Evolutionary conservation across 805 yeast genomes (phyloP).

Genomic region (Suhomyces faveliae): DNA sequence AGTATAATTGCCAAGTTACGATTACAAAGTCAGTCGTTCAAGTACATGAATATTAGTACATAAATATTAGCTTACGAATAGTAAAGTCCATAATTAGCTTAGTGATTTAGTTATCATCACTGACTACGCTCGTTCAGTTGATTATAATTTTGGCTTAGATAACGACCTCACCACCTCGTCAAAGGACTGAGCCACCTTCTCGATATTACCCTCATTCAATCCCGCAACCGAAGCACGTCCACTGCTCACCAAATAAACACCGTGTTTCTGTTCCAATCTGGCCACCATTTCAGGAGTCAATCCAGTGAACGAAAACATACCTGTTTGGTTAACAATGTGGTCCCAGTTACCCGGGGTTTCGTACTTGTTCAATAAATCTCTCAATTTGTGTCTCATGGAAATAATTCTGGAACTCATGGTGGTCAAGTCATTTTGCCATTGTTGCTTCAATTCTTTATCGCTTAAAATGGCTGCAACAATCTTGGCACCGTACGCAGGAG

Average conservation of each 20-base stretch:
- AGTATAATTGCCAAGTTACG: too few relatives aligned
- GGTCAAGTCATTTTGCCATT: slow-evolving; percentile 81
- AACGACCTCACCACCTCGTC: slow-evolving; percentile 64
- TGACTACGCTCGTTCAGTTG: too few relatives aligned
- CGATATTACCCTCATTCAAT: slow-evolving; percentile 74
- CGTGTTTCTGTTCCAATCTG: slow-evolving; percentile 73
- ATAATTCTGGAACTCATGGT: slow-evolving; percentile 86
- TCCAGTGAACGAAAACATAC: slow-evolving; percentile 97
- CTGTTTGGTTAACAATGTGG: slow-evolving; percentile 86
- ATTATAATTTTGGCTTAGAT: slow-evolving; percentile 15
- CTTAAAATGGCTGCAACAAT: slow-evolving; percentile 74
- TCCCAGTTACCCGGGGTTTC: slow-evolving; percentile 89
- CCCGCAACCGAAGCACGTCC: slow-evolving; percentile 97
- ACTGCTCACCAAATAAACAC: slow-evolving; percentile 72
- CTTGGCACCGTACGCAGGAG: slow-evolving; percentile 95
- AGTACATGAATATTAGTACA: too few relatives aligned
- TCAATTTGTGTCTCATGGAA: slow-evolving; percentile 71
- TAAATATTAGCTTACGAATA: too few relatives aligned
- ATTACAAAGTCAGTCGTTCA: too few relatives aligned
- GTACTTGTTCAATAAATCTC: slow-evolving; percentile 55
- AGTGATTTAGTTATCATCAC: too few relatives aligned
- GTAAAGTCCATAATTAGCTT: too few relatives aligned
- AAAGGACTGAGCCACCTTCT: slow-evolving; percentile 74
- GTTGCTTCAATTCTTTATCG: slow-evolving; percentile 61
- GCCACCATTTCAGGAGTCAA: slow-evolving; percentile 72